Conservation (phyloP, 1,139 yeast genomes). For the Sugiyamaella neomexicana region DNA sequence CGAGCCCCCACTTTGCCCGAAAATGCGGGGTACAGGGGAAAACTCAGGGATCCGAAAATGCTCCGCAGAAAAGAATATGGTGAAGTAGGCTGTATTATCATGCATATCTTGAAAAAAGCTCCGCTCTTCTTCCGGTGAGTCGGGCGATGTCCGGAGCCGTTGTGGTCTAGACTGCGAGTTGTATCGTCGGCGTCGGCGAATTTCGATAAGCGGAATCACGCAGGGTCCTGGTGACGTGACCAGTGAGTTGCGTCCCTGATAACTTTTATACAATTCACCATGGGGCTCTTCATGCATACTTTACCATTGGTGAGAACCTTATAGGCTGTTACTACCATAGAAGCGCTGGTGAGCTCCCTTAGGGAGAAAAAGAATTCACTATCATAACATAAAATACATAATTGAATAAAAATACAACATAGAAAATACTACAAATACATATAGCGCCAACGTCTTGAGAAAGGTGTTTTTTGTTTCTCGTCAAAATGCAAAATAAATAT, state of each 20-base stretch:
- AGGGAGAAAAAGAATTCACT: background rate
- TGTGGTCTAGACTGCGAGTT: background rate
- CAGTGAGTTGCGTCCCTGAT: no score
- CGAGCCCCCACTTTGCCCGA: background rate
- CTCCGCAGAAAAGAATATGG: background rate
- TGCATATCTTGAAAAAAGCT: no score
- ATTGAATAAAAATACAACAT: slow-evolving; percentile 2
- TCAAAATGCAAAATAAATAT: slow-evolving; percentile 7
- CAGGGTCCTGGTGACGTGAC: no score
- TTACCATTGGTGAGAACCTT: no score
- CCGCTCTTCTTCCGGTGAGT: background rate
- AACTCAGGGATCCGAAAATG: background rate
- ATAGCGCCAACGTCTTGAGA: background rate
- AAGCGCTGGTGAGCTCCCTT: no score
- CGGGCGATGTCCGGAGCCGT: background rate
- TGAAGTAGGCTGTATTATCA: background rate
- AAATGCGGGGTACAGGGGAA: background rate
- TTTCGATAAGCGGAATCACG: no score
- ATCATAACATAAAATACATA: background rate
- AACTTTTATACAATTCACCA: no score
- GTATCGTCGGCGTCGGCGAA: no score
- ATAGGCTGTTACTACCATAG: background rate
- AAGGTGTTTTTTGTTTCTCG: background rate
- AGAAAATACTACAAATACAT: slow-evolving; percentile 1
- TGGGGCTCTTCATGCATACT: no score